A percentile compares a stretch with the other conserved stretches of the same genome.
These are phyloP conservation scores for Phytopythium montanum DNA, from an alignment of 352 stramenopile species.

Conservation along the genomic window DNA sequence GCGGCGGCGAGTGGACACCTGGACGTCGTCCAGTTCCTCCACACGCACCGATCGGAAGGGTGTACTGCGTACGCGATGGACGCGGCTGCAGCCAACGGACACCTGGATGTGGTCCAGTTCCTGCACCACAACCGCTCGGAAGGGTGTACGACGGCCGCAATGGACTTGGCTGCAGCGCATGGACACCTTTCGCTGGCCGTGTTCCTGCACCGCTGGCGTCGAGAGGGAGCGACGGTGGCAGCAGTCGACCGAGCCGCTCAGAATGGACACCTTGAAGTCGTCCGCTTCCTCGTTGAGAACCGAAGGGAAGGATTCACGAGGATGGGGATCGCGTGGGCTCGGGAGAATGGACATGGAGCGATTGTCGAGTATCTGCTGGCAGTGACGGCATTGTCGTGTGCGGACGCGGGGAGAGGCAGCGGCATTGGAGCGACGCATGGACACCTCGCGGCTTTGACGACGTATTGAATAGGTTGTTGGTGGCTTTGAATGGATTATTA, in stretches of 20 bases:
- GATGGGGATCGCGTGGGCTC: constrained; percentile 29
- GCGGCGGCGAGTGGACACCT: constrained; percentile 26
- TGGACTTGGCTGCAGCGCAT: constrained; percentile 26
- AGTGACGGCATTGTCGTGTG: background rate
- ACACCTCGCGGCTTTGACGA: background rate
- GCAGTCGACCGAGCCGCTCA: constrained; percentile 38
- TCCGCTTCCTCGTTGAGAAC: constrained; percentile 25
- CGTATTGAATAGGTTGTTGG: background rate
- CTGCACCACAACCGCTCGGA: constrained; percentile 26
- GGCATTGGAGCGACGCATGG: background rate
- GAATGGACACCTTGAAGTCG: constrained; percentile 26
- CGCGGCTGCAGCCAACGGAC: constrained; percentile 27
- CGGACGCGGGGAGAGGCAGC: background rate
- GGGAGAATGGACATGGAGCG: constrained; percentile 21
- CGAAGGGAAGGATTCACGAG: constrained; percentile 21
- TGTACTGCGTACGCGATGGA: constrained; percentile 40
- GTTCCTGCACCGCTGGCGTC: constrained; percentile 30
- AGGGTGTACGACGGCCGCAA: constrained; percentile 24
- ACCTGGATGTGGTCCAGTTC: constrained; percentile 32
- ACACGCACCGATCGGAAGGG: constrained; percentile 26
- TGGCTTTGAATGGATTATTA: background rate
- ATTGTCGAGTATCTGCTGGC: constrained; percentile 21
- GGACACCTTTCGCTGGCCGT: constrained; percentile 28
- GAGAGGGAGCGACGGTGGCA: constrained; percentile 27
- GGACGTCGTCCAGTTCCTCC: constrained; percentile 26